Evolutionary conservation across 345 rosid genomes (phyloP), one percentile per base, ranked within the genome.

Genomic region (Populus nigra): DNA sequence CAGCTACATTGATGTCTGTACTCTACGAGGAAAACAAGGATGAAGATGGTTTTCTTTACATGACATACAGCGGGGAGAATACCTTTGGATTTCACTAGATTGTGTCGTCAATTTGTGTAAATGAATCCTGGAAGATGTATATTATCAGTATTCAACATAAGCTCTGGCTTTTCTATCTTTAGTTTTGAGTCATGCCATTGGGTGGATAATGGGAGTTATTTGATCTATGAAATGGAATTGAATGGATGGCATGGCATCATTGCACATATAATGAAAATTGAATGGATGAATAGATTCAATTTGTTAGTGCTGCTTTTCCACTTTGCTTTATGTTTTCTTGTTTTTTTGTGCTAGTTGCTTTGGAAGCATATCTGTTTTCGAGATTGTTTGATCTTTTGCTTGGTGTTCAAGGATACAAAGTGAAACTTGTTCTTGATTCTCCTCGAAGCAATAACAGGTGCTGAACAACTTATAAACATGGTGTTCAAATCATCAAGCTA

Each of bases 51-150:
- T 91, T 90, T 81, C 93, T 91, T 71, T 91, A 91, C 88, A 85
- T 90, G 89, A 84, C 89, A 39, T 91, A 90, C 86, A 91, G 92
- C 55, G 96, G 96, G 65, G 96, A 91, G 86, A 91, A 91, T 80
- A 88, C 93, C 69, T 91, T 90, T 10, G 94, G 94, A 55, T 83
- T 62, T 38, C 71, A 13, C 38, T 72, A 49, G 41, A 77, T 59
- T 66, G 43, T 36, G 47, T 39, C 29, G 20, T 66, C 75, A 7
- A 73, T 50, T 47, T 63, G 45, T 84, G 81, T 83, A 77, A 74
- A 82, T 76, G 81, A 63, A 76, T 61, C 50, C 70, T 43, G 22
- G 62, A 83, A 81, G 78, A 20, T 76, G 87, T 84, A 88, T 73
- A 86, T 86, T 80, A 84, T 78, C 45, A 35, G 75, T 9, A 57